Evolutionary conservation across 768 basidiomycete genomes (phyloP), one percentile per base, ranked within the genome.

Genomic region (Xerocomus spinulosus): DNA sequence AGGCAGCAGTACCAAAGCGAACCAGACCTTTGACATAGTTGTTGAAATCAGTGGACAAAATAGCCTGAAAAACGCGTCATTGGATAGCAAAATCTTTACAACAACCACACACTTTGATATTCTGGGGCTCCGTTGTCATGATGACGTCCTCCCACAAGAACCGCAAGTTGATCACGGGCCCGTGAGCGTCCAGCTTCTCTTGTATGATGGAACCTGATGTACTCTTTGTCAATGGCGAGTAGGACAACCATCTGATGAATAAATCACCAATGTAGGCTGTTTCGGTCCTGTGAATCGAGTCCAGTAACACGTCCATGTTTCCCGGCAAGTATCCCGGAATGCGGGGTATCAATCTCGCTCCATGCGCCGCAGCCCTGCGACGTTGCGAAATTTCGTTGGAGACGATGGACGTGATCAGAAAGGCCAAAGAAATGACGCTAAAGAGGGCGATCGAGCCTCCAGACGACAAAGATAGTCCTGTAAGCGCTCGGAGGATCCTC

Each of bases 51-150:
- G 73, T 73, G 1, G 74, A 66, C 18, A 78, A 52, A 5, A 78
- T 64, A 3, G 61, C 52, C 70, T 76, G 51, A 13, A 44, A 46
- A 46, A 25, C 33, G 24, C 8, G 41, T 34, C 9, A 42, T 34
- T 43, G 25, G 44, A 5, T 8, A 9, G 20, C 18, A 32, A 17
- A 25, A 21, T 12, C 18, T 0, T 21, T 21, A 8, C 36, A 33
- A 17, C 8, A 1, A 10, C 18, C 12, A 17, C 15, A 24, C 6
- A 67, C 70, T 57, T 74, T 75, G 28, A 73, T 53, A 29, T 79
- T 68, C 38, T 80, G 75, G 0, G 82, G 81, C 20, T 69, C 73
- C 0, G 64, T 61, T 0, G 82, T 82, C 26, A 82, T 48, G 32
- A 79, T 55, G 18, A 74, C 24, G 48, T 77, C 71, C 17, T 72